phyloP scores from a whole-genome alignment of 306 rosid species.

The Vachellia pachyceras region DNA sequence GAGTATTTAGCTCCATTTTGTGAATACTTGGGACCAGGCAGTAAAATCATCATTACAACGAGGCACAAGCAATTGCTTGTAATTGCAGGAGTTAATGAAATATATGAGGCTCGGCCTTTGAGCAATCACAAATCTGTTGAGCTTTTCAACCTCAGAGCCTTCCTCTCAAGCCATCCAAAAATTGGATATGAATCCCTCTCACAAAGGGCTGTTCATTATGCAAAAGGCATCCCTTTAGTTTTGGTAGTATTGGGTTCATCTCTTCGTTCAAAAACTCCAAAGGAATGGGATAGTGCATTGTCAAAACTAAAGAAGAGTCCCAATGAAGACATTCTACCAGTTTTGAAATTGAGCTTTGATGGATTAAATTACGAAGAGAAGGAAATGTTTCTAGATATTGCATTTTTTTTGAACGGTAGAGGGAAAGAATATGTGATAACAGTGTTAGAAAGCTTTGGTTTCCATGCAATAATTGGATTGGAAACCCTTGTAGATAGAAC shows the following conservation, averaged over 20 bases:
- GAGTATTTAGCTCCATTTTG: neutral
- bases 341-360: slow-evolving; percentile 12
- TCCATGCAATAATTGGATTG: slow-evolving; percentile 22
- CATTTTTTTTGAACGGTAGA: neutral
- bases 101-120: slow-evolving; percentile 1
- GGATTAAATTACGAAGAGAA: neutral
- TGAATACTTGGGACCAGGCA: neutral
- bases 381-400: slow-evolving; percentile 8
- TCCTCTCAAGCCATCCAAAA: neutral
- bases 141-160: slow-evolving; percentile 22
- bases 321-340: neutral
- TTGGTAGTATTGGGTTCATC: neutral
- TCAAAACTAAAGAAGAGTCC: neutral
- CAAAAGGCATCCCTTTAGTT: neutral
- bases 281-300: slow-evolving; percentile 9
- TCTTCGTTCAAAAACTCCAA: neutral
- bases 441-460: slow-evolving; percentile 17
- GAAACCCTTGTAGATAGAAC: slow-evolving; percentile 22
- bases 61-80: slow-evolving; percentile 2
- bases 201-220: neutral
- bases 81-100: neutral
- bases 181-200: neutral
- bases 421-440: neutral
- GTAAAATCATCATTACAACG: slow-evolving; percentile 18
- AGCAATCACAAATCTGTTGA: neutral